Evolutionary conservation across 495 filamentous ascomycete species (phyloP).

Genomic region (Usnea hakonensis): DNA sequence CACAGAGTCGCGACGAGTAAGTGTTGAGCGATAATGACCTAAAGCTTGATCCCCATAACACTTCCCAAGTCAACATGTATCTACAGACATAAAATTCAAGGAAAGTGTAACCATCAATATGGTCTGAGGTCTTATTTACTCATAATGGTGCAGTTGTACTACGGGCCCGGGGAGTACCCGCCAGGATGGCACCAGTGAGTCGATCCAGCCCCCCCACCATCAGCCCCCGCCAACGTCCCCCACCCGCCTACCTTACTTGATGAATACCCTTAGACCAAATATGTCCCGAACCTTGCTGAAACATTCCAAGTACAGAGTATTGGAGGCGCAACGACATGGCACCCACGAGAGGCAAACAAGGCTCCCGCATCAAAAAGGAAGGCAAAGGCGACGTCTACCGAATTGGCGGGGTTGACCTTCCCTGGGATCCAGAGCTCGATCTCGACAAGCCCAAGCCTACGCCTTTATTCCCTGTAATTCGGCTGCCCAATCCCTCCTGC

Average conservation of each 20-base stretch:
- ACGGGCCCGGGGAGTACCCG: background rate
- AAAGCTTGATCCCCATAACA: background rate
- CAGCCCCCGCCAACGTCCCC: background rate
- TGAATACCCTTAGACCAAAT: too few relatives aligned
- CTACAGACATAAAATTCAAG: background rate
- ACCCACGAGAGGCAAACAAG: background rate
- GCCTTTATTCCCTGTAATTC: constrained; percentile 33
- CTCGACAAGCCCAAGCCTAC: constrained; percentile 27
- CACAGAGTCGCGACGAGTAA: background rate
- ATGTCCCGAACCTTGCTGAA: background rate
- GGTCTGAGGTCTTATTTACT: background rate
- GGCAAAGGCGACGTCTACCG: constrained; percentile 12
- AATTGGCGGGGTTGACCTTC: constrained; percentile 23
- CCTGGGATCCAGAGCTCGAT: constrained; percentile 32
- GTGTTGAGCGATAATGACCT: background rate
- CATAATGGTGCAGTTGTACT: background rate
- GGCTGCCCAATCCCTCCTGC: background rate
- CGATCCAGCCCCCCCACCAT: background rate
- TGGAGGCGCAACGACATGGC: background rate
- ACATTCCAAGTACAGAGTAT: background rate
- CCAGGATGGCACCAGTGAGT: background rate
- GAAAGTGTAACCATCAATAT: background rate
- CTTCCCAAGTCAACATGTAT: background rate
- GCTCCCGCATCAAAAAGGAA: constrained; percentile 11
- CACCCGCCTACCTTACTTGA: background rate